A percentile compares a stretch with the other conserved stretches of the same genome.
Conservation (phyloP, 164 flowering plant species). For the Macadamia integrifolia region DNA sequence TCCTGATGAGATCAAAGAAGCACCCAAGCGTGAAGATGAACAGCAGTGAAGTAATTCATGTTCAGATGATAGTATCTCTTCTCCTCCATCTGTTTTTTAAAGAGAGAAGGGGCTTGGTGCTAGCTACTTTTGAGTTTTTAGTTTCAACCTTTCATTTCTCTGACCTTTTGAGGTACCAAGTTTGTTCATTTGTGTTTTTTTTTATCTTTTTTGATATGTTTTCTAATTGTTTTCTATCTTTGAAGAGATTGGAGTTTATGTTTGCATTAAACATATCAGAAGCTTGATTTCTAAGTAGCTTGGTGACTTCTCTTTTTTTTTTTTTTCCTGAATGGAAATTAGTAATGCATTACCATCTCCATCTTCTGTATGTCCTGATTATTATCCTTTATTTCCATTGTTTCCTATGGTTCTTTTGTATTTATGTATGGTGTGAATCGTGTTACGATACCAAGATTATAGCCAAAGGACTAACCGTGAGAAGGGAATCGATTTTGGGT, state of each 20-base stretch:
- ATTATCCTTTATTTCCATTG: too few species aligned
- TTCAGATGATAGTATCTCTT: conserved; percentile 3
- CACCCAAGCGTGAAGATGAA: conserved; percentile 22
- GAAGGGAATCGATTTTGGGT: too few species aligned
- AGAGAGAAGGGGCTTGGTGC: conserved; percentile 1
- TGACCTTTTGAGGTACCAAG: not conserved
- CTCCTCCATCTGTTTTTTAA: not conserved
- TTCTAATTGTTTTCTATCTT: conserved; percentile 1
- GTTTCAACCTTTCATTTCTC: not conserved
- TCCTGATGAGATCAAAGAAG: conserved; percentile 25
- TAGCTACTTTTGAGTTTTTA: not conserved
- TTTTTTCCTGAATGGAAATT: not conserved
- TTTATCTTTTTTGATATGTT: not conserved
- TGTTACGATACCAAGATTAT: too few species aligned
- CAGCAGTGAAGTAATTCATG: conserved; percentile 2
- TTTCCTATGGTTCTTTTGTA: too few species aligned
- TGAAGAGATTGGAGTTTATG: not conserved
- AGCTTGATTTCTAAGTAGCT: not conserved
- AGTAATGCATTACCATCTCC: not conserved
- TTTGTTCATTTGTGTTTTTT: not conserved
- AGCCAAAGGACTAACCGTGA: too few species aligned
- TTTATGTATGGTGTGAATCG: too few species aligned
- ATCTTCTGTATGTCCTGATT: too few species aligned
- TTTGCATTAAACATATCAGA: not conserved
- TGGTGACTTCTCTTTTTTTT: not conserved